These are phyloP conservation scores for Corylus heterophylla DNA, from an alignment of 306 rosid genomes.

Conservation along the genomic window DNA sequence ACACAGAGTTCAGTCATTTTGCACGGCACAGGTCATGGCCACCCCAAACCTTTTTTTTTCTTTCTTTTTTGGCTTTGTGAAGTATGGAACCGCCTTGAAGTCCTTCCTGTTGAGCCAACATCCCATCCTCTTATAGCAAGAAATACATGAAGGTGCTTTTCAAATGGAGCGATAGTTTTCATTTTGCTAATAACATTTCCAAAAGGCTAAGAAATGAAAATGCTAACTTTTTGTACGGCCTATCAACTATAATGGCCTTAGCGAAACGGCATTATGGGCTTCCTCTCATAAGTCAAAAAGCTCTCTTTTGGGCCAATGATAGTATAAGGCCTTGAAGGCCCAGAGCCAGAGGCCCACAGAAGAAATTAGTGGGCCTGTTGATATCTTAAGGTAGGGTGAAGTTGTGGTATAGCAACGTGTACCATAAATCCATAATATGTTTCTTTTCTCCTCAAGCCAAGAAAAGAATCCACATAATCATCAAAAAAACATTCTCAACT, in stretches of 20 bases:
- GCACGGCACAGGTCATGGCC: not conserved
- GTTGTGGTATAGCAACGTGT: not conserved
- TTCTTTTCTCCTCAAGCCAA: not conserved
- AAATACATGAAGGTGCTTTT: not conserved
- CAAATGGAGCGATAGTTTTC: not conserved
- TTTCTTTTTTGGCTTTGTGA: not conserved
- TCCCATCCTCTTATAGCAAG: too few species aligned
- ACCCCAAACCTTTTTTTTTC: not conserved
- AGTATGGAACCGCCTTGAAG: not conserved
- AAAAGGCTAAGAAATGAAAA: not conserved
- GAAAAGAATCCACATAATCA: not conserved
- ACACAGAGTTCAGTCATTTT: constrained; percentile 12
- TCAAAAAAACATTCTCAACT: not conserved
- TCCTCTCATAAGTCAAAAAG: too few species aligned
- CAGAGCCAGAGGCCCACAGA: too few species aligned
- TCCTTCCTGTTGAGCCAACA: not conserved
- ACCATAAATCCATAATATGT: not conserved
- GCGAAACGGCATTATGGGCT: too few species aligned
- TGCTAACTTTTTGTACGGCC: too few species aligned
- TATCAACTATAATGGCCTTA: too few species aligned
- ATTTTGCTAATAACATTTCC: not conserved
- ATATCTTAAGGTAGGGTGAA: not conserved
- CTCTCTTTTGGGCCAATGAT: too few species aligned
- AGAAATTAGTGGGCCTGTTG: too few species aligned
- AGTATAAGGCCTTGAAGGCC: too few species aligned